Evolutionary conservation across 2,329 filamentous ascomycete genomes (phyloP).

Genomic region (Aspergillus hiratsukae): DNA sequence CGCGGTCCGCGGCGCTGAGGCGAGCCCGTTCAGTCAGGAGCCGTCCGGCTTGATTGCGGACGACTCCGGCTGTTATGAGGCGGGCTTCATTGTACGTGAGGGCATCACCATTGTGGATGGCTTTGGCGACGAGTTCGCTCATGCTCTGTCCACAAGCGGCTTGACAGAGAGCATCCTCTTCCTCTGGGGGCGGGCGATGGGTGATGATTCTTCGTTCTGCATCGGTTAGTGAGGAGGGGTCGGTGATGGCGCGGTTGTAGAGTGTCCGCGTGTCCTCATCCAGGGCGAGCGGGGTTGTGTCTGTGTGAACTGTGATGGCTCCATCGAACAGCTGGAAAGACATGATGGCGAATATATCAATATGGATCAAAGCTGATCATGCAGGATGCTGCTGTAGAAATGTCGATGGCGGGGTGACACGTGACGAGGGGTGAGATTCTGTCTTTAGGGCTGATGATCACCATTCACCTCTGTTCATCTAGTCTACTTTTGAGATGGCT

Average conservation of each 20-base stretch:
- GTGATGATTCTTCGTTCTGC: conserved; percentile 11
- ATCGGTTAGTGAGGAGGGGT: conserved; percentile 15
- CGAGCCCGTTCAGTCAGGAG: conserved; percentile 5
- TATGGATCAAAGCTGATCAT: no score
- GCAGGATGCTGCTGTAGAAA: no score
- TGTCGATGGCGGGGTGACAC: no score
- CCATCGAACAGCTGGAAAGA: not conserved
- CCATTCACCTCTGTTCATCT: no score
- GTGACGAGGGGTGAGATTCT: no score
- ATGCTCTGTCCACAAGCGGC: conserved; percentile 9
- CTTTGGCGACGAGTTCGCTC: conserved; percentile 10
- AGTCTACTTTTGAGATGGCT: no score
- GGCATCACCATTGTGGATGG: conserved; percentile 2
- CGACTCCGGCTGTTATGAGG: not conserved
- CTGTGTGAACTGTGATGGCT: conserved; percentile 7
- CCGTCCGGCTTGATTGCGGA: not conserved
- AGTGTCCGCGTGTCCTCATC: conserved; percentile 14
- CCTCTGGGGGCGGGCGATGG: conserved; percentile 6
- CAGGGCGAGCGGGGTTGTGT: conserved; percentile 9
- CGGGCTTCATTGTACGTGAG: conserved; percentile 6
- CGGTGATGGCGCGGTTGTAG: conserved; percentile 12
- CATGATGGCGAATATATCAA: not conserved
- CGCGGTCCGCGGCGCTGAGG: conserved; percentile 8
- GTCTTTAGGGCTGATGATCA: no score
- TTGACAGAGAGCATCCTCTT: conserved; percentile 12